Evolutionary conservation across 148 eudicot species (phyloP), one percentile per base, ranked within the genome.

Genomic region (Polygonum aviculare): DNA sequence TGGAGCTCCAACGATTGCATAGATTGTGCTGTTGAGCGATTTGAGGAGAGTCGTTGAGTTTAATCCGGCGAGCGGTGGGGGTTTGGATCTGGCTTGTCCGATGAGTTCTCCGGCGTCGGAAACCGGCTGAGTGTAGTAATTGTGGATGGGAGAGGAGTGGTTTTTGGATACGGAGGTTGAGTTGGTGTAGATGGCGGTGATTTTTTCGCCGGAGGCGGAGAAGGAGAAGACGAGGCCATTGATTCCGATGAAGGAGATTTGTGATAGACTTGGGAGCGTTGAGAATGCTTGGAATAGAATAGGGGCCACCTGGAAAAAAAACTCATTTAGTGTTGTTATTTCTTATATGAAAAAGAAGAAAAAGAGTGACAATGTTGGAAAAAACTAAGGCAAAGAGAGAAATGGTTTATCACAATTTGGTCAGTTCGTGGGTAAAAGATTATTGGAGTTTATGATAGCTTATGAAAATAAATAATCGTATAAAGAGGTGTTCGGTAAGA

Each of bases 181-280:
- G 80, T 93, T 93, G 2, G 90, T 78, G 84, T 88, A 93, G 14
- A 86, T 50, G 3, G 88, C 94, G 67, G 45, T 33, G 77, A 75
- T 74, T 69, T 82, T 49, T 3, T 12, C 83, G 21, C 78, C 19
- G 19, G 31, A 76, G 71, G 78, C 72, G 39, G 26, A 60, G 69
- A 86, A 93, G 14, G 93, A 84, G 79, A 91, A 91, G 78, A 83
- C 82, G 50, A 88, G 72, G n/a, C 89, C 96, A 79, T 91, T 83
- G 8, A 78, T 22, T 63, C 86, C 85, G 44, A 87, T 80, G 79
- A 79, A 91, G 33, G 97, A 86, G 39, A 85, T 81, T 47, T 93
- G 88, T 26, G 84, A 81, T 54, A 79, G 19, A n/a, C 83, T 77
- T 21, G 96, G 77, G 15, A 59, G 60, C 19, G 77, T 75, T 60